Conservation (phyloP, 805 yeast genomes). For the Saitoella complicata region DNA sequence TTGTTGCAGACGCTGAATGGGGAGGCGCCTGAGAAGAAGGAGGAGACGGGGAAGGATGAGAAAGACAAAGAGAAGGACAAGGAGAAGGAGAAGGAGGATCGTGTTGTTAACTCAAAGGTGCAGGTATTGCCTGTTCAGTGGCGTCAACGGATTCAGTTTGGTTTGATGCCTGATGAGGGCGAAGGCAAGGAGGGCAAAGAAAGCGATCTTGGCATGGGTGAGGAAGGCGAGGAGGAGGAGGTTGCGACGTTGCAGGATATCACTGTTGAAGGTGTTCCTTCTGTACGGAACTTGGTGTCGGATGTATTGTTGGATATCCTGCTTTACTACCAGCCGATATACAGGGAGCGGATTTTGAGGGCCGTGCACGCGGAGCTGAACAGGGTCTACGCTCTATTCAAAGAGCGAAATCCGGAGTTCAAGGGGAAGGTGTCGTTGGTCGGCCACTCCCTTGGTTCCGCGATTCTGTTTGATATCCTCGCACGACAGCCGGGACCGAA, state of each 20-base stretch:
- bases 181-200: constrained; percentile 25
- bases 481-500: constrained; percentile 28
- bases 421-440: constrained; percentile 68
- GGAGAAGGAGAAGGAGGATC: background rate
- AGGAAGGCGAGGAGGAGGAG: constrained; percentile 9
- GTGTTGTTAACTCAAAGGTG: constrained; percentile 27
- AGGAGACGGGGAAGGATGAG: background rate
- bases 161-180: constrained; percentile 13
- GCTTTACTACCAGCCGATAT: constrained; percentile 53
- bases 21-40: background rate
- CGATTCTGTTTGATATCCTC: constrained; percentile 62
- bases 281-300: constrained; percentile 60
- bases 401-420: constrained; percentile 50
- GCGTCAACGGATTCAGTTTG: constrained; percentile 44
- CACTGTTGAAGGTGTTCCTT: constrained; percentile 55
- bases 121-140: constrained; percentile 86
- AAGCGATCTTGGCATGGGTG: constrained; percentile 18
- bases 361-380: constrained; percentile 53
- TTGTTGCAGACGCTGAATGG: constrained; percentile 13
- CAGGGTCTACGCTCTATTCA: constrained; percentile 39
- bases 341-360: constrained; percentile 42
- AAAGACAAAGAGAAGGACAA: too few species aligned
- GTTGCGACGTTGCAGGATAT: constrained; percentile 49
- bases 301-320: constrained; percentile 77
- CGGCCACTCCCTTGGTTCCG: constrained; percentile 88